Evolutionary conservation across 495 filamentous ascomycete species (phyloP).

Genomic region (Immersiella caudata): DNA sequence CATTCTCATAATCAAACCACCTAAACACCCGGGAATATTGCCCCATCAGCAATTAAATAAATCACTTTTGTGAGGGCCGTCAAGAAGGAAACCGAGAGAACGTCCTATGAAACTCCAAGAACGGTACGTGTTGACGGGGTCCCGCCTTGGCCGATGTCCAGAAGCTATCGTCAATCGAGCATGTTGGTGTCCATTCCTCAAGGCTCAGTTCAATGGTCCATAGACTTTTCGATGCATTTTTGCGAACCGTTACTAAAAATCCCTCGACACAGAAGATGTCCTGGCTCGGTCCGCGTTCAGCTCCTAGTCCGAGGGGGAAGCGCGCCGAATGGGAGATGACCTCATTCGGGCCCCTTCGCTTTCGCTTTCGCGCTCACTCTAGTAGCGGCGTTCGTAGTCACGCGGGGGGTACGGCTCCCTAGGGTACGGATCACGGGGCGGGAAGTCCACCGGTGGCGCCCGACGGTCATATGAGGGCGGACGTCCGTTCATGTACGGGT

Average conservation of each 20-base stretch:
- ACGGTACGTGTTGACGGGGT: not conserved
- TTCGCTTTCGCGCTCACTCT: constrained; percentile 5
- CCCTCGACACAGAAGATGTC: too few species aligned
- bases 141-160: too few species aligned
- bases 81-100: not conserved
- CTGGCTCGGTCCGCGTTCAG: too few species aligned
- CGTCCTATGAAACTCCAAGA: not conserved
- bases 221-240: too few species aligned
- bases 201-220: too few species aligned
- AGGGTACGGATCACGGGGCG: constrained; percentile 54
- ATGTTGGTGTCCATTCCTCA: too few species aligned
- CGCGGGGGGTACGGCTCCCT: constrained; percentile 51
- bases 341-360: too few species aligned
- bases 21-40: not conserved
- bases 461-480: constrained; percentile 57
- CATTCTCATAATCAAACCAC: not conserved
- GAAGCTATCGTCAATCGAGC: too few species aligned
- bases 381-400: constrained; percentile 54
- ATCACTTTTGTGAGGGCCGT: not conserved
- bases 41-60: not conserved
- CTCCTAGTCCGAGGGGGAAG: too few species aligned
- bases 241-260: too few species aligned
- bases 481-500: constrained; percentile 68
- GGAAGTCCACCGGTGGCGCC: constrained; percentile 56
- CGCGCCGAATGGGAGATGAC: too few species aligned